Percentiles rank a stretch among this genome's conserved stretches.
phyloP scores from a whole-genome alignment of 2,329 filamentous ascomycete species.

The Aureobasidium sp. region DNA sequence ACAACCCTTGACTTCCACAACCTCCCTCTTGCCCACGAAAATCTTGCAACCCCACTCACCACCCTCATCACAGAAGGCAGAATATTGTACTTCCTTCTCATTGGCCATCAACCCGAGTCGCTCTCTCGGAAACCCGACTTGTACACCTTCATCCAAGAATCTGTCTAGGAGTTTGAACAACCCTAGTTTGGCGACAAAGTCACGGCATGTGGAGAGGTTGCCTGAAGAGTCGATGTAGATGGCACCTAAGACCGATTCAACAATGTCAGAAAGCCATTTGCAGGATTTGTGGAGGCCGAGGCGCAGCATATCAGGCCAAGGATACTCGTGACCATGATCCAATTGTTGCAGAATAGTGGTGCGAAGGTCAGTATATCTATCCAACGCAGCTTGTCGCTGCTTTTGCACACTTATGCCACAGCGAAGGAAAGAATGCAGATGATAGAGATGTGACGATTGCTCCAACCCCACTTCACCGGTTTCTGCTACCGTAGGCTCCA shows the following conservation, averaged over 20 bases:
- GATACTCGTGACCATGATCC: conserved; percentile 48
- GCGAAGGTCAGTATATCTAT: conserved; percentile 42
- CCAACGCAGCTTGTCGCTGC: conserved; percentile 36
- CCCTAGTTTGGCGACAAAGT: conserved; percentile 54
- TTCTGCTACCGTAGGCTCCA: not conserved
- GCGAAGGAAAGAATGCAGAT: conserved; percentile 24
- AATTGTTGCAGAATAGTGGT: conserved; percentile 44
- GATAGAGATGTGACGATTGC: conserved; percentile 1
- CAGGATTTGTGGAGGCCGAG: conserved; percentile 44
- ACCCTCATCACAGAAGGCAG: conserved; percentile 6
- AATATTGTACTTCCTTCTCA: conserved; percentile 47
- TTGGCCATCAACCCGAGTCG: conserved; percentile 53
- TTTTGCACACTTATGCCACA: conserved; percentile 34
- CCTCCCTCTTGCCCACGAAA: conserved; percentile 24
- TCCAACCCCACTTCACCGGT: conserved; percentile 10
- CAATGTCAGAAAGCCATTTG: conserved; percentile 76
- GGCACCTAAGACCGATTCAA: conserved; percentile 74
- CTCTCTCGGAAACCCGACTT: conserved; percentile 56
- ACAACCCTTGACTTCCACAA: conserved; percentile 27
- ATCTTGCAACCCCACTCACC: conserved; percentile 25
- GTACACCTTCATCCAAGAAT: conserved; percentile 47
- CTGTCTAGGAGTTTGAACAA: conserved; percentile 55
- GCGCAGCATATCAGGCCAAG: conserved; percentile 63
- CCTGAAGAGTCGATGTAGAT: conserved; percentile 71
- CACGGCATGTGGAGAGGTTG: conserved; percentile 48